phyloP scores from a whole-genome alignment of 345 rosid genomes.

The Geranium rotundifolium region DNA sequence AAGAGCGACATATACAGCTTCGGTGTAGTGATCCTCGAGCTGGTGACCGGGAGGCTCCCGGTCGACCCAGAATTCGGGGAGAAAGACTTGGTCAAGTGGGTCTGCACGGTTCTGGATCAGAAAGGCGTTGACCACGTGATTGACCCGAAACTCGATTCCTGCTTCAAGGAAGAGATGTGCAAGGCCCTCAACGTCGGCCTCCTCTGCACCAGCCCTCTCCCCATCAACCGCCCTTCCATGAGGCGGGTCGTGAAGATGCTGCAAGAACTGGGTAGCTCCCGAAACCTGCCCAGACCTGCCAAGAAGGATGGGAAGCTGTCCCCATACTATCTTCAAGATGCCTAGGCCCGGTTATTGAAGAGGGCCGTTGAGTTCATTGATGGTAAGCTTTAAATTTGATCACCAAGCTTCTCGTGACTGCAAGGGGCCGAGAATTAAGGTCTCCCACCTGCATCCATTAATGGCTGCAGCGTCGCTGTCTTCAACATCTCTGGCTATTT shows the following conservation, averaged over 20 bases:
- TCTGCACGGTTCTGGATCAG: constrained; percentile 60
- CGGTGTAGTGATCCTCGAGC: constrained; percentile 90
- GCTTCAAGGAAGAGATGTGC: constrained; percentile 79
- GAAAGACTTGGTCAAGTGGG: constrained; percentile 93
- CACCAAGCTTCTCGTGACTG: no score
- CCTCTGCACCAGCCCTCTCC: constrained; percentile 75
- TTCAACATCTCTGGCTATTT: no score
- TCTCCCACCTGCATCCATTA: no score
- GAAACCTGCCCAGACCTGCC: constrained; percentile 18
- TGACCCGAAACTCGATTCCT: constrained; percentile 66
- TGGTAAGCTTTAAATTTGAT: no score
- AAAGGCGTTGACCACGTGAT: constrained; percentile 72
- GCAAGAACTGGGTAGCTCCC: constrained; percentile 60
- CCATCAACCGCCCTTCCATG: constrained; percentile 94
- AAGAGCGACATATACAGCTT: constrained; percentile 98
- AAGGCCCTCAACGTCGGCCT: constrained; percentile 80
- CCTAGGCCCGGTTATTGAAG: no score
- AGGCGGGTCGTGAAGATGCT: constrained; percentile 84
- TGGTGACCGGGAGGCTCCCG: constrained; percentile 74
- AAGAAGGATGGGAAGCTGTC: constrained; percentile 72
- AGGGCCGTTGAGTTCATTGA: no score
- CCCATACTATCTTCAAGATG: no score
- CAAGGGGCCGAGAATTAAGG: no score
- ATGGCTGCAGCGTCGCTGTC: no score
- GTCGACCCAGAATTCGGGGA: constrained; percentile 82